Evolutionary conservation across 768 basidiomycete genomes (phyloP).

Genomic region (Mycena galopus): DNA sequence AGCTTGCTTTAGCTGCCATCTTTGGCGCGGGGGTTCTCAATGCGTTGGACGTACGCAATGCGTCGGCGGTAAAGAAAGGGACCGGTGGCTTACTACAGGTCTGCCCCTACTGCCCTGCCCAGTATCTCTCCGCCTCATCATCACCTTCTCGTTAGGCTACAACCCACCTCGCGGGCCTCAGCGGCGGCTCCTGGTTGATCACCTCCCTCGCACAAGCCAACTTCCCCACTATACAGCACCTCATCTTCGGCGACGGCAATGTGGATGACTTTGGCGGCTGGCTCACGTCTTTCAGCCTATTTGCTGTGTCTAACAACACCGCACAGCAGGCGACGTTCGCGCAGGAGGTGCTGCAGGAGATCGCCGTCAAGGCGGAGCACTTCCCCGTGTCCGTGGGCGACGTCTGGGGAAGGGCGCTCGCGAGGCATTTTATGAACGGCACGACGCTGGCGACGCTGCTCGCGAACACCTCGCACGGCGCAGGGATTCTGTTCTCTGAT

Average conservation of each 20-base stretch:
- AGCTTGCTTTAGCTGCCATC: slow-evolving; percentile 52
- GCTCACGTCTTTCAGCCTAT: slow-evolving; percentile 42
- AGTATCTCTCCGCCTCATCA: neutral
- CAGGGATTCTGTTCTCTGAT: slow-evolving; percentile 50
- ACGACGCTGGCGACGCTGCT: slow-evolving; percentile 48
- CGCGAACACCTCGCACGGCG: slow-evolving; percentile 47
- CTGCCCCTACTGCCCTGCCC: neutral
- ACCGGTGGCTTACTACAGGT: slow-evolving; percentile 64
- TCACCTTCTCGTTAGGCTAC: slow-evolving; percentile 43
- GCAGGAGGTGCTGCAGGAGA: slow-evolving; percentile 29
- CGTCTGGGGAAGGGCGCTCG: slow-evolving; percentile 34
- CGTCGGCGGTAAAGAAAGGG: slow-evolving; percentile 55
- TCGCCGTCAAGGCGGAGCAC: slow-evolving; percentile 53
- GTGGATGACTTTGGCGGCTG: slow-evolving; percentile 49
- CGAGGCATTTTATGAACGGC: slow-evolving; percentile 45
- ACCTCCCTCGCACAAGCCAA: slow-evolving; percentile 57
- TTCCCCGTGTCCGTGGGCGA: slow-evolving; percentile 44
- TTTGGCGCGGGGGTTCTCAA: slow-evolving; percentile 65
- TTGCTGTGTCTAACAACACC: slow-evolving; percentile 31
- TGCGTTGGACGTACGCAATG: slow-evolving; percentile 62
- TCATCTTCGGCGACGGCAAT: slow-evolving; percentile 46
- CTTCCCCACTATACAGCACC: slow-evolving; percentile 55
- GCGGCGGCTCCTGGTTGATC: slow-evolving; percentile 56
- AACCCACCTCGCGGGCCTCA: slow-evolving; percentile 65
- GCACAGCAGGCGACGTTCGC: slow-evolving; percentile 36